Base-by-base conservation (phyloP, 2,329 filamentous ascomycete genomes). In the Aspergillus fructus region DNA sequence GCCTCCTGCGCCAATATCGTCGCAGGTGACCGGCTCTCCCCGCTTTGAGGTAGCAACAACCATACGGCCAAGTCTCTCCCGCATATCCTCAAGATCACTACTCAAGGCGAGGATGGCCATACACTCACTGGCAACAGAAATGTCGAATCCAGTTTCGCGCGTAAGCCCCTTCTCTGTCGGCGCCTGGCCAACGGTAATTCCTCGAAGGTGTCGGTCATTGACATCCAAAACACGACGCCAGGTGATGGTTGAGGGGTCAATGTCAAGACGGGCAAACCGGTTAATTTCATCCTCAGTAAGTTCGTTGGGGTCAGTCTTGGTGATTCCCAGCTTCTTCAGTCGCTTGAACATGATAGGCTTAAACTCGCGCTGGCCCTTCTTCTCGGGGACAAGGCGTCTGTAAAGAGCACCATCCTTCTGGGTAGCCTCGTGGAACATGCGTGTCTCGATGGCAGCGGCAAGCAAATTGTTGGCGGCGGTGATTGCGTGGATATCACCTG, bases 61-160 rank as follows among this genome's bases (percentile, higher is more conserved):
- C 92, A 99, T 97, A 65, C 90, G 86, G 55, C 94, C 94, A 30
- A 99, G 85, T 59, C 94, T 88, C 76, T 97, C 93, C 58, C 94
- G 87, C 87, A 99, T 90, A 69, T 99, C 94, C 33, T 81, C 79
- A 60, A 97, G 82, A 71, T 88, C 86, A 62, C 91, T 97, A 79
- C 91, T 96, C 64, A 99, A 85, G 9, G 94, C 94, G 56, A 99
- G 86, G 60, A 99, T 96, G 60, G 94, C 94, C 94, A 99, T 99
- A 74, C 92, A 96, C 76, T 97, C 94, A 74, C 90, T 96, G 42
- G 94, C 94, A 30, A 99, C 94, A 0, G 93, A 96, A 65, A 99
- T 99, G 72, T 99, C 94, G 69, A 99, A 99, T 45, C 91, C 93
- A 33, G 94, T 97, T 75, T 94, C 85, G 61, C 94, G 87, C 24